Conservation (phyloP, 2,329 filamentous ascomycete species). For the Hortaea sp. region DNA sequence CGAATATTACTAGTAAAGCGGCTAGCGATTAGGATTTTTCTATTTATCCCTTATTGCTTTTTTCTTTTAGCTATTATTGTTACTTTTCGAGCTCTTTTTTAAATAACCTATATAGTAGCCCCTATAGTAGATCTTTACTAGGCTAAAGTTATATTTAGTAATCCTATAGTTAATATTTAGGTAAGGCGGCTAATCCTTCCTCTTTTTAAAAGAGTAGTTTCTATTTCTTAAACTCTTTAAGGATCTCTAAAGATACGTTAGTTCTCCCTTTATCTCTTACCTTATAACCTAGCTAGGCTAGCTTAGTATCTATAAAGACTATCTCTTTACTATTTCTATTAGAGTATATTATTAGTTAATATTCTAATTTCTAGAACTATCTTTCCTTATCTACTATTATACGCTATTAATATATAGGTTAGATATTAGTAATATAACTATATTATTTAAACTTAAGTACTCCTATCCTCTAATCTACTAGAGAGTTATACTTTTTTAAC, state of each 20-base stretch:
- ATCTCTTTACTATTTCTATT: neutral
- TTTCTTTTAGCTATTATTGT: constrained; percentile 4
- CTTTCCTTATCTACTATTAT: constrained; percentile 8
- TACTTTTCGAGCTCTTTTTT: constrained; percentile 5
- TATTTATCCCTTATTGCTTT: constrained; percentile 5
- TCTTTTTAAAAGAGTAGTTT: constrained; percentile 10
- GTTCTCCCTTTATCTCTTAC: neutral
- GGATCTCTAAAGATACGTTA: neutral
- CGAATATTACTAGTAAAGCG: constrained; percentile 12
- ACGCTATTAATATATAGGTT: constrained; percentile 3
- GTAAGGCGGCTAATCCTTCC: constrained; percentile 4
- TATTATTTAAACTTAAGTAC: constrained; percentile 9
- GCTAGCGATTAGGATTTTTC: constrained; percentile 2
- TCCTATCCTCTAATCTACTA: constrained; percentile 6
- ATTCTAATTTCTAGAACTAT: constrained; percentile 2
- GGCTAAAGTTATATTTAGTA: constrained; percentile 6
- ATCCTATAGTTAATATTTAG: constrained; percentile 9
- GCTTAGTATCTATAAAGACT: constrained; percentile 1
- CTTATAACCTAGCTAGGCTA: neutral
- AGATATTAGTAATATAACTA: constrained; percentile 3
- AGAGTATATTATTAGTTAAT: neutral
- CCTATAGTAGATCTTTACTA: constrained; percentile 6
- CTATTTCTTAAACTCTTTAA: constrained; percentile 9
- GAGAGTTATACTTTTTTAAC: constrained; percentile 7
- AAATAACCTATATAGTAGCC: constrained; percentile 6